Base-by-base conservation (phyloP, 148 eudicot species). In the Nepenthes mirabilis region DNA sequence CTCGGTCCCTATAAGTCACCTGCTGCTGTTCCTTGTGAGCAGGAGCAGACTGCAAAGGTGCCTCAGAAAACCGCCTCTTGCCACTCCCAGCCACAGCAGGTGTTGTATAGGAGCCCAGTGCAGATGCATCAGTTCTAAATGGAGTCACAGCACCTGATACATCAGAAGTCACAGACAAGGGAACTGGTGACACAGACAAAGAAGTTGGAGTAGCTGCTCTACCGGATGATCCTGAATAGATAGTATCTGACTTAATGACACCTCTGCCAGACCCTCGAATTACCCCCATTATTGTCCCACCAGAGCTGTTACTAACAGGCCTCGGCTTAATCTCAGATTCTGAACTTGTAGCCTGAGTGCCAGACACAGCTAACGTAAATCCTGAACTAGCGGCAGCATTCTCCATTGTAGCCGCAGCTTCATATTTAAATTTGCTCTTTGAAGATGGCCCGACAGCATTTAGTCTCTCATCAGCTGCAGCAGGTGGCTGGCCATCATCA, bases 11-110 rank as follows among this genome's bases (percentile, higher is more conserved):
- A 57, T 93, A 93, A 37, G 83, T 63, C 13, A 84, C 69, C 53
- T 86, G 88, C 59, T 82, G 66, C 55, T 81, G 95, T 63, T 87
- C 97, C 66, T 72, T 85, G 52, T 67, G 76, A 60, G 62, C 35
- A 67, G 79, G 64, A 66, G 75, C 75, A 2, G 83, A 54, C 56
- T 58, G 80, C 63, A 75, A 47, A 7, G 98, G 98, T 70, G 80
- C 65, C 85, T 93, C 98, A 23, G 98, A 93, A 64, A 93, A 93
- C 82, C 96, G 82, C 74, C 98, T 83, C 75, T 72, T 93, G 56
- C 96, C 86, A 73, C 85, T 80, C 54, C 74, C 96, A 63, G 87
- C 63, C 49, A 81, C 60, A 43, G 69, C 67, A 51, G 88, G 73
- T 54, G 96, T 75, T 35, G 81, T 60, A 68, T 82, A 84, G 55